phyloP scores from a whole-genome alignment of 139 green algal genomes.

The Chlorella ohadii region DNA sequence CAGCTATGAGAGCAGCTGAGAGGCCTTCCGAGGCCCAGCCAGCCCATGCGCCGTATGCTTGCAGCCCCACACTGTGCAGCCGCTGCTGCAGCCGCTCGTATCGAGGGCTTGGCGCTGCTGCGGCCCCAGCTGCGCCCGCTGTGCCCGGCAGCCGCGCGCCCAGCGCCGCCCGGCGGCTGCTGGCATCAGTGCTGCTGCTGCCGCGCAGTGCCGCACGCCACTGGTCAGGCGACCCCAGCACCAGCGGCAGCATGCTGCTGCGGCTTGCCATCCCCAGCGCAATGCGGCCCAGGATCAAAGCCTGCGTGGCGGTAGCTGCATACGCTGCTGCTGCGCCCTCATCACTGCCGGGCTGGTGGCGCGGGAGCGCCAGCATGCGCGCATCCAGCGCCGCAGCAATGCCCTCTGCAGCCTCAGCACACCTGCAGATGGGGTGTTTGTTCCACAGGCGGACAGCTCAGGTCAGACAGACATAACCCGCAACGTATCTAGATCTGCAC shows the following conservation, averaged over 20 bases:
- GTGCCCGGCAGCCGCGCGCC: neutral
- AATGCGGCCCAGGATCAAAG: slow-evolving; percentile 67
- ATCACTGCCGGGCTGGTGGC: neutral
- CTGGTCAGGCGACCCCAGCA: slow-evolving; percentile 49
- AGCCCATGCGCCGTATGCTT: slow-evolving; percentile 69
- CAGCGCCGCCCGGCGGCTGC: no score
- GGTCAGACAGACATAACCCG: no score
- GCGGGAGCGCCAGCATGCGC: slow-evolving; percentile 40
- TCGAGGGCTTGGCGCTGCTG: slow-evolving; percentile 3
- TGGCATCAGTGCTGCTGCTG: neutral
- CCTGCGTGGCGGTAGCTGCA: slow-evolving; percentile 53
- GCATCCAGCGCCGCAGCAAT: slow-evolving; percentile 34
- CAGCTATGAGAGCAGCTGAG: neutral
- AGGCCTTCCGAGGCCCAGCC: slow-evolving; percentile 70
- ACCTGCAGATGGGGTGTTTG: slow-evolving; percentile 29
- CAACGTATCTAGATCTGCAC: no score
- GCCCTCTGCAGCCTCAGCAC: slow-evolving; percentile 25
- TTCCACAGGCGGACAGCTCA: no score
- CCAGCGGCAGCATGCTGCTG: slow-evolving; percentile 37
- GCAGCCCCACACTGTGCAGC: slow-evolving; percentile 20
- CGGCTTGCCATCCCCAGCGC: slow-evolving; percentile 26
- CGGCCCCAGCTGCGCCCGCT: slow-evolving; percentile 19
- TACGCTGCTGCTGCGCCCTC: neutral
- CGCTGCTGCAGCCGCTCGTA: slow-evolving; percentile 43
- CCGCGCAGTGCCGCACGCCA: slow-evolving; percentile 36